Percentiles rank a stretch among this genome's conserved stretches.
These are phyloP conservation scores for Botrytis fragariae DNA, from an alignment of 2,329 filamentous ascomycete species.

Conservation along the genomic window DNA sequence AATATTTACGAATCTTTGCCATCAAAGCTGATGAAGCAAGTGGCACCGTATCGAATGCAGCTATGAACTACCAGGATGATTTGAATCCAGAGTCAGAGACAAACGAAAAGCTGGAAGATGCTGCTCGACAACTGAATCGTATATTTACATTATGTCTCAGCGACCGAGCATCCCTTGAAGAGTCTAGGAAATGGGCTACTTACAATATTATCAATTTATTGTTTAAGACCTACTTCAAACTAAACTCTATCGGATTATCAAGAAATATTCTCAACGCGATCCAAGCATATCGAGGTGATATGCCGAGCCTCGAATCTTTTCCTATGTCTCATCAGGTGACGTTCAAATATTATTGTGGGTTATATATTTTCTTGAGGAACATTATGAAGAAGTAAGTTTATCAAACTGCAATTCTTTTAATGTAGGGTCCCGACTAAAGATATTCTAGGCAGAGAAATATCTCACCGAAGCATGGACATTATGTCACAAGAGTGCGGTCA, in stretches of 20 bases:
- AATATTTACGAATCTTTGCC: conserved; percentile 82
- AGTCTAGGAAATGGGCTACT: conserved; percentile 96
- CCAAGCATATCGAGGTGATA: conserved; percentile 71
- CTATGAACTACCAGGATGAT: conserved; percentile 69
- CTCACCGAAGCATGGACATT: conserved; percentile 78
- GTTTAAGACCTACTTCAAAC: conserved; percentile 98
- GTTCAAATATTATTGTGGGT: conserved; percentile 97
- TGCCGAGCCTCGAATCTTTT: conserved; percentile 76
- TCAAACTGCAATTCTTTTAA: not conserved
- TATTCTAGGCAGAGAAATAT: conserved; percentile 69
- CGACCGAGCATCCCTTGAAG: conserved; percentile 79
- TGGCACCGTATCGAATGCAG: conserved; percentile 45
- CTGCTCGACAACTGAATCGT: conserved; percentile 83
- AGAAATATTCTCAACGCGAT: conserved; percentile 87
- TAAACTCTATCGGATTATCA: conserved; percentile 85
- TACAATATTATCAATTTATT: conserved; percentile 93
- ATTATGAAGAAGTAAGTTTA: conserved; percentile 70
- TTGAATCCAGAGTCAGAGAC: conserved; percentile 73
- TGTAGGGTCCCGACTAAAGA: conserved; percentile 5
- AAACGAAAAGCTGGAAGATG: conserved; percentile 85
- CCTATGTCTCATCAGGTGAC: conserved; percentile 90
- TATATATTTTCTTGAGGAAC: conserved; percentile 90
- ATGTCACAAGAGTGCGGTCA: conserved; percentile 68
- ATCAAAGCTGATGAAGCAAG: conserved; percentile 81
- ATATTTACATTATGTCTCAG: conserved; percentile 89